Evolutionary conservation across 129 eudicot species (phyloP), one percentile per base, ranked within the genome.

Genomic region (Pulicaria dysenterica): DNA sequence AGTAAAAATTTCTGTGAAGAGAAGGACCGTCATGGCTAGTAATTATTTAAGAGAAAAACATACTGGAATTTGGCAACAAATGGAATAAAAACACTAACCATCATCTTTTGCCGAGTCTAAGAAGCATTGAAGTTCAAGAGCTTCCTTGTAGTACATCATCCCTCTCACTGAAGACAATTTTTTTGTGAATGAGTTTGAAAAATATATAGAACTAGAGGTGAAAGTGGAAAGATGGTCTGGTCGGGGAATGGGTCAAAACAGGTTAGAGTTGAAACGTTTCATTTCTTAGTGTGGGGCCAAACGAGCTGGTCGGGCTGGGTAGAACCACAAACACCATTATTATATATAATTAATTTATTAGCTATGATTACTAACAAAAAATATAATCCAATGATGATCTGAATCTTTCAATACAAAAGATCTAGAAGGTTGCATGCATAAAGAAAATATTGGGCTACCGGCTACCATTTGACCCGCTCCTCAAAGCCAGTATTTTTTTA

Each of bases 71-170:
- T 70, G 4, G 15, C 4, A 59, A 46, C 31, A 40, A 5, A 1
- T 17, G 14, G 5, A 58, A 14, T 57, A 48, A 73, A 47, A 15
- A 9, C 42, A 83, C 91, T 77, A 75, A 95, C 99, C 99, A 50
- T 80, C 47, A 82, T 95, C 95, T 56, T 76, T 87, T 47, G 97
- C 99, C 57, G 79, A 81, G 73, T 95, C 99, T 77, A 90, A 83
- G 82, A 90, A 95, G 81, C 94, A 90, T 56, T 95, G 99, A 54
- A 95, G 91, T 73, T 95, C 95, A 74, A 95, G 85, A 77, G 99
- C 90, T 53, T 87, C 88, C 75, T 84, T 86, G 83, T 90, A 95
- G 83, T 95, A 95, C 96, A 95, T 95, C 99, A 95, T 95, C 61
- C 99, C 99, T 84, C 99, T 84, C 79, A 95, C 99, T 95, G 84